Conservation (phyloP, 2,329 filamentous ascomycete genomes). For the Atkinsonella texensis region DNA sequence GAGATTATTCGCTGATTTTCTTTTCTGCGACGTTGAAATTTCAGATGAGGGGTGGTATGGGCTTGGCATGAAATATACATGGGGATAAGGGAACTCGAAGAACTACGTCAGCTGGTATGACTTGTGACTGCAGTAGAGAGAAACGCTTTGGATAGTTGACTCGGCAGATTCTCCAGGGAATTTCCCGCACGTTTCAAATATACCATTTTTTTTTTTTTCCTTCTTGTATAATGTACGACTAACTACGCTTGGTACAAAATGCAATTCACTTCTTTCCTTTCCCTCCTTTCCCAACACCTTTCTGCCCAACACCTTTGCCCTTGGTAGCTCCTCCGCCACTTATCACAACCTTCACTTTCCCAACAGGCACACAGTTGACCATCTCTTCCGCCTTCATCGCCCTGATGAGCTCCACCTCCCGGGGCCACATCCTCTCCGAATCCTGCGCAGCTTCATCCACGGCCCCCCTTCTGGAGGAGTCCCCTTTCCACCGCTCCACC, state of each 20-base stretch:
- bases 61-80: too few relatives aligned
- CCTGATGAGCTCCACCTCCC: slow-evolving; percentile 76
- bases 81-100: too few relatives aligned
- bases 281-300: slow-evolving; percentile 24
- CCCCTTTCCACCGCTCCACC: slow-evolving; percentile 65
- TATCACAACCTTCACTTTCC: slow-evolving; percentile 71
- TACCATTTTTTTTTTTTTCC: background rate
- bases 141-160: background rate
- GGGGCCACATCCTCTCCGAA: slow-evolving; percentile 68
- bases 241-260: background rate
- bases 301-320: slow-evolving; percentile 21
- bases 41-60: background rate
- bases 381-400: slow-evolving; percentile 72
- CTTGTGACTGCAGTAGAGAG: background rate
- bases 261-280: slow-evolving; percentile 12
- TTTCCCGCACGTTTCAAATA: background rate
- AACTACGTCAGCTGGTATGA: background rate
- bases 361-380: slow-evolving; percentile 67
- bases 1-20: slow-evolving; percentile 5
- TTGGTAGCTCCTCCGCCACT: slow-evolving; percentile 34
- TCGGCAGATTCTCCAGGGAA: background rate
- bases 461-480: slow-evolving; percentile 43
- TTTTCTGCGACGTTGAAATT: background rate
- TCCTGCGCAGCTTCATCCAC: slow-evolving; percentile 50
- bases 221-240: background rate